Evolutionary conservation across 2,329 filamentous ascomycete genomes (phyloP), one percentile per base, ranked within the genome.

Genomic region (Capronia epimyces): DNA sequence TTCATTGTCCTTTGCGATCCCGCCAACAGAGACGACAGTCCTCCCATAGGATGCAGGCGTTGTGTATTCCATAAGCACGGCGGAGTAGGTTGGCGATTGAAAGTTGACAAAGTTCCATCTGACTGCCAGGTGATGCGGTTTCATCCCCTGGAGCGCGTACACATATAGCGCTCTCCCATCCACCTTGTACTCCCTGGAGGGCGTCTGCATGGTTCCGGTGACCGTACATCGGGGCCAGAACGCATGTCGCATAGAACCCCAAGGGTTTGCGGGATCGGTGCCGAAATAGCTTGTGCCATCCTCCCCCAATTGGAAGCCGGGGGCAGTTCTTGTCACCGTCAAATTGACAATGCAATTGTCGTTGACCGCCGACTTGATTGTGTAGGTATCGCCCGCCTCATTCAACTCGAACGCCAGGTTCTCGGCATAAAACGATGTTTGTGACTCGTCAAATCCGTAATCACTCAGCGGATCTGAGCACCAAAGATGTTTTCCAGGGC

Each of bases 141-240:
- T 98, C 91, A 97, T 97, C 67, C 90, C 93, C 73, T 97, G 93
- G 44, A 97, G 74, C 34, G 89, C 90, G 68, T 93, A 86, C 60
- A 85, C 77, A 71, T 89, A 91, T 63, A 94, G 75, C 25, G 83
- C 89, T 57, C 77, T 81, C 50, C 91, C 91, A 64, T 81, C 84
- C 68, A 95, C 83, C 67, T 95, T 84, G 56, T 95, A 76, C 31
- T 86, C 81, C 42, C 89, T 88, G 27, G 88, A 82, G 63, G 86
- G 80, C 53, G 89, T 95, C 57, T 87, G 82, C 67, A 97, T 89
- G 60, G 79, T 87, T 45, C 93, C 93, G 69, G 91, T 86, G 10
- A 85, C 81, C 41, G 75, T 77, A 70, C 87, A 93, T 60, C 90
- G 81, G 25, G 93, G 90, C 93, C 93, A 98, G 74, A 98, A 97